A percentile compares a stretch with the other conserved stretches of the same genome.
phyloP scores from a whole-genome alignment of 202 grass and related monocot genomes.

The Bolboschoenoplectus hybrid region DNA sequence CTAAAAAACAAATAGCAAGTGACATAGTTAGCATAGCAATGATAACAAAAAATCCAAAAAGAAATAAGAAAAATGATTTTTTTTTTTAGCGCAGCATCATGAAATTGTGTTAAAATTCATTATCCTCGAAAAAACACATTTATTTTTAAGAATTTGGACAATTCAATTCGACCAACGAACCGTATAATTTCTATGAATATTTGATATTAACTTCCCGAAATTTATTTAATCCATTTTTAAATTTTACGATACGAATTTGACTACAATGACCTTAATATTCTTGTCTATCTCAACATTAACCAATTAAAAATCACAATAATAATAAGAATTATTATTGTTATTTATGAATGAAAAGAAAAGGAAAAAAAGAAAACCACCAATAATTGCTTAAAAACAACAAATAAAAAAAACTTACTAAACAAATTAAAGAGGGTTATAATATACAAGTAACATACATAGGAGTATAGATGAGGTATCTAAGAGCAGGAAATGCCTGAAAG shows the following conservation, averaged over 20 bases:
- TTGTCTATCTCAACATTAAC: too few species aligned
- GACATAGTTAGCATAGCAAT: too few species aligned
- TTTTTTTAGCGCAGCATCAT: too few species aligned
- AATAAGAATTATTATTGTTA: background rate
- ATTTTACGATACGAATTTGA: too few species aligned
- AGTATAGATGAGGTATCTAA: constrained; percentile 81
- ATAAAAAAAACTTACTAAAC: background rate
- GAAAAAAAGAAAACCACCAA: background rate
- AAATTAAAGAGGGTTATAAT: background rate
- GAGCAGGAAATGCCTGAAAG: constrained; percentile 57
- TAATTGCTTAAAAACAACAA: background rate
- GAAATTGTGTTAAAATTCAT: background rate
- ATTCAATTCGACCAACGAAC: background rate
- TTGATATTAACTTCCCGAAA: background rate
- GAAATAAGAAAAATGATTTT: too few species aligned
- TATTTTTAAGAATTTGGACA: background rate
- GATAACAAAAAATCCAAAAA: too few species aligned
- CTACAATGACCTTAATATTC: too few species aligned
- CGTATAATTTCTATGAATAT: background rate
- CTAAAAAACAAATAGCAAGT: too few species aligned
- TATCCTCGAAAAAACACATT: background rate
- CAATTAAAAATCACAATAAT: background rate
- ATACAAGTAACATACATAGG: constrained; percentile 64
- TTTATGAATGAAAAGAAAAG: background rate
- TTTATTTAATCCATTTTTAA: background rate